Percentiles rank a stretch among this genome's conserved stretches.
phyloP scores from a whole-genome alignment of 163 green algal genomes.

The Scenedesmus sp. region DNA sequence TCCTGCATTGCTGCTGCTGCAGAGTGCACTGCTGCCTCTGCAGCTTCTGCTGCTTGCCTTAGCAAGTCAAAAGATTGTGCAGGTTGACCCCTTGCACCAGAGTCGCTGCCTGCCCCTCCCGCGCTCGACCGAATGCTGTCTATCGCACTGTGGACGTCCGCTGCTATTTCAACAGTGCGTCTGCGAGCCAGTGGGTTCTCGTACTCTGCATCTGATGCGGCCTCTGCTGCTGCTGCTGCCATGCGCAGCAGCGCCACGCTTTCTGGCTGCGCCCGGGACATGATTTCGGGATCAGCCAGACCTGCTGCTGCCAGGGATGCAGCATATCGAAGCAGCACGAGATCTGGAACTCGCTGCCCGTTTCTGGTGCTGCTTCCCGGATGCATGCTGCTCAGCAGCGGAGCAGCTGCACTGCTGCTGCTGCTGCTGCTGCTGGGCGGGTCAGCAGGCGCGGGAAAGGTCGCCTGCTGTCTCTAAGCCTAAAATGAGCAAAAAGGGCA shows the following conservation, averaged over 20 bases:
- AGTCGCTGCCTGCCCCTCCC: neutral
- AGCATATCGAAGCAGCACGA: constrained; percentile 24
- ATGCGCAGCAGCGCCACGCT: constrained; percentile 24
- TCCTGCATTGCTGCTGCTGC: constrained; percentile 32
- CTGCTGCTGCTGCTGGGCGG: neutral
- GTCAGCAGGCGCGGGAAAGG: neutral
- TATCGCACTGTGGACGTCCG: constrained; percentile 19
- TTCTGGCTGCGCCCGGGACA: constrained; percentile 27
- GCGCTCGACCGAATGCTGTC: constrained; percentile 14
- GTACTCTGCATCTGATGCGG: neutral
- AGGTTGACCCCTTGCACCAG: neutral
- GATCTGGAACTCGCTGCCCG: neutral
- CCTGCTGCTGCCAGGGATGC: constrained; percentile 21
- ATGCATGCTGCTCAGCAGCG: neutral
- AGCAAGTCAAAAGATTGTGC: constrained; percentile 17
- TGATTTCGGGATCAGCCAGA: constrained; percentile 17
- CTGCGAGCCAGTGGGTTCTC: neutral
- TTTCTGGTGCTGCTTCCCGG: neutral
- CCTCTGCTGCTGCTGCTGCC: constrained; percentile 36
- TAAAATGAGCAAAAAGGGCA: neutral
- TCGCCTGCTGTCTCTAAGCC: neutral
- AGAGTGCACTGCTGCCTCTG: constrained; percentile 27
- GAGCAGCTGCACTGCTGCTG: neutral
- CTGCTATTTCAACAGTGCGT: neutral
- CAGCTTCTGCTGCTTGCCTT: constrained; percentile 36